Base-by-base conservation (phyloP, 2,329 filamentous ascomycete species). In the Exophiala spinifera region DNA sequence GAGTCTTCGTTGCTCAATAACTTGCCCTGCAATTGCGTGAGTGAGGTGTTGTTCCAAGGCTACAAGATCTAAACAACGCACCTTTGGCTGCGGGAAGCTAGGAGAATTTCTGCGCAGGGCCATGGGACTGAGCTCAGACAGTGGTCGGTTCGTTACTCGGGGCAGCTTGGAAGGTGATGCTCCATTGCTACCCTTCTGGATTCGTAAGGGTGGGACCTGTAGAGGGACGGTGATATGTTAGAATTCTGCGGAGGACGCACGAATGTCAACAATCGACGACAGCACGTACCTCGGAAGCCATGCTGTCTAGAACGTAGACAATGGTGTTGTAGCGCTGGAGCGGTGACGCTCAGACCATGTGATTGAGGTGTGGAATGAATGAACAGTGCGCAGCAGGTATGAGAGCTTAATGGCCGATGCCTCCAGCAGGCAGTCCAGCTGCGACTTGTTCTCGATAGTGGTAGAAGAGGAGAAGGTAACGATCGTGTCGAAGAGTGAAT, bases 71-170 rank as follows among this genome's bases (percentile, higher is more conserved):
- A 51, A 51, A 40, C 31, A 53, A 51, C 72, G 70, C 78, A 91
- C 87, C 81, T 88, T 90, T 58, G 75, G 72, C 70, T 91, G 87
- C 66, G 87, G 91, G 83, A 87, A 95, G 76, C 88, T 95, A 49
- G 91, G 91, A 47, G 91, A 96, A 76, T 97, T 97, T 66, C 91
- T 83, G 69, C 92, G 84, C 72, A 85, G 86, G 73, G 91, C 89
- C 59, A 88, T 88, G 49, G 88, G 88, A 64, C 88, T 89, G 67
- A 99, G 85, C 76, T 99, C 94, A 59, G 90, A 88, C 61, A 99
- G 81, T 55, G 94, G 88, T 65, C 88, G 85, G 67, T 86, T 72
- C 54, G 71, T 74, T 66, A 80, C 78, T 69, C 76, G 79, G 51
- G 76, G 69, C 77, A 82, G 81, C 71, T 86, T 91, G 66, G 76